These are phyloP conservation scores for Globisporangium takayamanum DNA, from an alignment of 352 stramenopile species.

Conservation along the genomic window DNA sequence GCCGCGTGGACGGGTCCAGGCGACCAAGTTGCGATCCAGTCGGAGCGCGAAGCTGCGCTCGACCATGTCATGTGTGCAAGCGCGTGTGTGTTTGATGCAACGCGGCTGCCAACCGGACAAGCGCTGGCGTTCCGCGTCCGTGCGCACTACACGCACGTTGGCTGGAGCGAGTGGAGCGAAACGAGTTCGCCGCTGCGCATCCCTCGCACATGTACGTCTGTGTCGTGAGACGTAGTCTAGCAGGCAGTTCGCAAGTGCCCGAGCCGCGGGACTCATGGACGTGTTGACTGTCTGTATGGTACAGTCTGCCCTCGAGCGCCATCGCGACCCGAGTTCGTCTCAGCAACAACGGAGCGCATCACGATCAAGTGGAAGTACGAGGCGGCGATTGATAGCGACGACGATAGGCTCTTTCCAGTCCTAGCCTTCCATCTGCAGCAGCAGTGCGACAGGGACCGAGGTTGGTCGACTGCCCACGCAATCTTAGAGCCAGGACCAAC, in stretches of 20 bases:
- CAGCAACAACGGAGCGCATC: conserved; percentile 21
- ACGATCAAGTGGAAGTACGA: conserved; percentile 35
- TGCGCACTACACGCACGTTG: conserved; percentile 22
- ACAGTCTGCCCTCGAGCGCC: conserved; percentile 29
- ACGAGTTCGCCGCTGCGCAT: conserved; percentile 28
- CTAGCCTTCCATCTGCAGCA: conserved; percentile 39
- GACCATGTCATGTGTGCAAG: conserved; percentile 17
- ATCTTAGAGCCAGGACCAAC: conserved; percentile 19
- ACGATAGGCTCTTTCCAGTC: conserved; percentile 31
- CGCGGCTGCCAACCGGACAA: conserved; percentile 20
- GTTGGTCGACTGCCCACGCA: conserved; percentile 34
- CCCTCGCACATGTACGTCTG: conserved; percentile 24
- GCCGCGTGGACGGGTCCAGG: conserved; percentile 36
- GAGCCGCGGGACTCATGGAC: neutral
- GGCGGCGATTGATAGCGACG: neutral
- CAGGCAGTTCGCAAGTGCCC: neutral
- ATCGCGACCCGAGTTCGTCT: conserved; percentile 34
- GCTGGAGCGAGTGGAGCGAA: conserved; percentile 53
- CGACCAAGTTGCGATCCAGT: conserved; percentile 47
- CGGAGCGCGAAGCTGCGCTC: conserved; percentile 22
- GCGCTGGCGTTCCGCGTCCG: conserved; percentile 46
- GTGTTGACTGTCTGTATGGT: neutral
- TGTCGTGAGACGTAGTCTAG: neutral
- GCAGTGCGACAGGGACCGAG: conserved; percentile 34
- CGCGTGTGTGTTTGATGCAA: conserved; percentile 21